Evolutionary conservation across 345 rosid genomes (phyloP).

Genomic region (Odontarrhena argentea): DNA sequence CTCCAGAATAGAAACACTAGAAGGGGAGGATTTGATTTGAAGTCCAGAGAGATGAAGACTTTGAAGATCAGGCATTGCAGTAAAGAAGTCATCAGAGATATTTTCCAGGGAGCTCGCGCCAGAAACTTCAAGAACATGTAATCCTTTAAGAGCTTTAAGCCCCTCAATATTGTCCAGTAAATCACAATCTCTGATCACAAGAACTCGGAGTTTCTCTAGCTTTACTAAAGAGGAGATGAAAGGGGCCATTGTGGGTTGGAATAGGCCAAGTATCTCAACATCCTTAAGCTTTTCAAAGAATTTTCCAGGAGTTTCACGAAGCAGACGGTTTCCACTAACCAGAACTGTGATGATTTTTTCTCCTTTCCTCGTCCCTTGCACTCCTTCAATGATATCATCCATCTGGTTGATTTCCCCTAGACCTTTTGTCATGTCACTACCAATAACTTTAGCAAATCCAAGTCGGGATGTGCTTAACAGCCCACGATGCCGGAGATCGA

Average conservation of each 20-base stretch:
- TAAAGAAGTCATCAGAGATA: slow-evolving; percentile 41
- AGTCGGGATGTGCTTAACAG: slow-evolving; percentile 33
- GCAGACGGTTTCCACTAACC: slow-evolving; percentile 47
- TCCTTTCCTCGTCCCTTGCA: slow-evolving; percentile 1
- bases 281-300: not conserved
- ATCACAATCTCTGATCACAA: slow-evolving; percentile 50
- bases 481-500: slow-evolving; percentile 38
- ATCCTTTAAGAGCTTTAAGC: slow-evolving; percentile 22
- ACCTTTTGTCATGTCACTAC: slow-evolving; percentile 24
- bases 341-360: slow-evolving; percentile 35
- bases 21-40: slow-evolving; percentile 35
- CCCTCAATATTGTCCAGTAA: slow-evolving; percentile 11
- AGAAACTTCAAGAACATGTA: slow-evolving; percentile 57
- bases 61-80: slow-evolving; percentile 23
- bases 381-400: slow-evolving; percentile 53
- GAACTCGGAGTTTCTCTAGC: slow-evolving; percentile 41
- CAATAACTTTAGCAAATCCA: slow-evolving; percentile 39
- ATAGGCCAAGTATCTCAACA: slow-evolving; percentile 44
- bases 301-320: slow-evolving; percentile 23
- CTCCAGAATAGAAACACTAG: slow-evolving; percentile 28
- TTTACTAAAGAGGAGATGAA: not conserved
- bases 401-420: slow-evolving; percentile 43
- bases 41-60: slow-evolving; percentile 55
- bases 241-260: slow-evolving; percentile 37
- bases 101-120: slow-evolving; percentile 41